Base-by-base conservation (phyloP, 2,329 filamentous ascomycete genomes). In the Aspergillus flavus region DNA sequence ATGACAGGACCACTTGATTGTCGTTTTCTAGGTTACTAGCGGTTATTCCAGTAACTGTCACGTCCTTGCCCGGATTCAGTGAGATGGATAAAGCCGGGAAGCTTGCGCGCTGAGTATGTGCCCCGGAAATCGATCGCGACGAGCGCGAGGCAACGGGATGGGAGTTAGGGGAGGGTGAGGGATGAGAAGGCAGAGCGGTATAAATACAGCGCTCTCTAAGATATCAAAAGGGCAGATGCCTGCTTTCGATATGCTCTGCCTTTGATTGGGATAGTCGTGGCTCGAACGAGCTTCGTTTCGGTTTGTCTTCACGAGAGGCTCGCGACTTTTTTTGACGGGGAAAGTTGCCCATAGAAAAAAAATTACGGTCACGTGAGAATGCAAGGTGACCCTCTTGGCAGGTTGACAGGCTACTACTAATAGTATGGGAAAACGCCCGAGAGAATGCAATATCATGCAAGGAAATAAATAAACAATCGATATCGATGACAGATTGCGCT, bases 281-380 rank as follows among this genome's bases (percentile, higher is more conserved):
- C 36, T 64, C 26, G 36, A 64, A 58, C 57, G 59, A 62, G 59
- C 62, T 63, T 61, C 53, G 53, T 58, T 58, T 58, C 53, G 61
- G 61, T 67, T 65, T 63, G 62, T 46, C 61, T 62, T 62, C 52
- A 56, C 54, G 56, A 34, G 43, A 53, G 54, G 53, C 62, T 69
- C 65, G 63, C 67, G 62, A 65, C 61, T 68, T 66, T 64, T 58
- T n/a, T 59, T 56, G 58, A 55, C 58, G 57, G 52, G 43, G 61
- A 64, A 61, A 54, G 59, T 48, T 48, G 61, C 56, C 50, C 55
- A 50, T 59, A 59, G 57, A 64, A 62, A 66, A 65, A 67, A 68
- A 68, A 64, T 58, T 48, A 63, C 58, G 3, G 54, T 69, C 68
- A 69, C 68, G 68, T 69, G 68, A 68, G 2, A 0, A 56, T 45